Conservation (phyloP, 129 eudicot species). For the Calendula officinalis region DNA sequence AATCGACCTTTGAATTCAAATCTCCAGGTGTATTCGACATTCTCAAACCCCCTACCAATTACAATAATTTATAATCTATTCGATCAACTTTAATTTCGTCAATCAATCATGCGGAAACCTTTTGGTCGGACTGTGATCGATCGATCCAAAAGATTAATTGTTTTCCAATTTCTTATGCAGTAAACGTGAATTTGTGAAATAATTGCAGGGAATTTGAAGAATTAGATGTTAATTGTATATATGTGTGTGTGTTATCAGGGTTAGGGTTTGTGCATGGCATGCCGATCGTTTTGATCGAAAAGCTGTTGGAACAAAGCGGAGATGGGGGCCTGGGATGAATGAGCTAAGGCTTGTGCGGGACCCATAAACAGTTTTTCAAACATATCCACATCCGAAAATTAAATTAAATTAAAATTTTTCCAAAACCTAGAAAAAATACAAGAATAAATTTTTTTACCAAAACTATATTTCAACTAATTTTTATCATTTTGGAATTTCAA, state of each 20-base stretch:
- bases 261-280: slow-evolving; percentile 31
- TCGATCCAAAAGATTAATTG: slow-evolving; percentile 1
- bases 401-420: too few relatives aligned
- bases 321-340: not conserved
- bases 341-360: slow-evolving; percentile 37
- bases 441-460: too few relatives aligned
- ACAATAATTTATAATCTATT: too few relatives aligned
- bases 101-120: slow-evolving; percentile 25
- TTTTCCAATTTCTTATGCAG: not conserved
- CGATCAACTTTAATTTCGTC: not conserved
- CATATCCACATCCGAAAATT: not conserved
- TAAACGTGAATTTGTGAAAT: not conserved
- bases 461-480: too few relatives aligned
- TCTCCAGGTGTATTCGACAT: too few relatives aligned
- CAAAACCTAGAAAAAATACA: too few relatives aligned
- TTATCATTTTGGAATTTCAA: too few relatives aligned
- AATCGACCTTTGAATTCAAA: slow-evolving; percentile 41
- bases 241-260: slow-evolving; percentile 10
- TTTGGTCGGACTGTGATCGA: slow-evolving; percentile 20
- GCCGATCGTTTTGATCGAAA: slow-evolving; percentile 11
- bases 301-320: not conserved
- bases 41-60: too few relatives aligned
- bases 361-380: slow-evolving; percentile 31
- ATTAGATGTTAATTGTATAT: not conserved
- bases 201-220: not conserved